Evolutionary conservation across 1,139 yeast genomes (phyloP).

Genomic region (Hansenula lynferdii): DNA sequence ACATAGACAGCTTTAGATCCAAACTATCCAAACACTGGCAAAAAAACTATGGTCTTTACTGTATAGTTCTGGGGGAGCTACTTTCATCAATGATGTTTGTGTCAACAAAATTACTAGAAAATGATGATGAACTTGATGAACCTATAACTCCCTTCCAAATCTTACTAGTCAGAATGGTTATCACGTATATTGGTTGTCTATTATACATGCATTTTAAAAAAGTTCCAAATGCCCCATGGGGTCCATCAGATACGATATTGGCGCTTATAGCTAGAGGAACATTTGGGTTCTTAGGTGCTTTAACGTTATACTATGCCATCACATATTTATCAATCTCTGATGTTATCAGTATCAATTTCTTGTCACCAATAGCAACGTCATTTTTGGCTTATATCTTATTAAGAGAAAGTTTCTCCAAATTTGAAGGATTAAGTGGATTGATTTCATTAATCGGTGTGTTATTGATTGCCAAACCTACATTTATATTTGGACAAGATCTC

Average conservation of each 20-base stretch:
- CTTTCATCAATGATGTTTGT: slow-evolving; percentile 59
- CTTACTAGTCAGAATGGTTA: slow-evolving; percentile 66
- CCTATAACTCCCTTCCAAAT: slow-evolving; percentile 77
- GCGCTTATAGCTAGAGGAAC: slow-evolving; percentile 56
- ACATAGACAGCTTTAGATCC: too few relatives aligned
- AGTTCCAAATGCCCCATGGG: slow-evolving; percentile 61
- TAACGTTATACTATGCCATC: slow-evolving; percentile 65
- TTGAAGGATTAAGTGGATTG: slow-evolving; percentile 62
- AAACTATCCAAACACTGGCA: background rate
- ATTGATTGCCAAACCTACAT: slow-evolving; percentile 73
- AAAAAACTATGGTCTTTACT: background rate
- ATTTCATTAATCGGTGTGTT: slow-evolving; percentile 68
- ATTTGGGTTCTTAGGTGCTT: slow-evolving; percentile 71
- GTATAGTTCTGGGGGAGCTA: slow-evolving; percentile 52
- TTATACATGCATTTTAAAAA: slow-evolving; percentile 44
- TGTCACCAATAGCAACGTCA: slow-evolving; percentile 73
- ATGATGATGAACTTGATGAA: slow-evolving; percentile 46
- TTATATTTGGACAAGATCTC: slow-evolving; percentile 52
- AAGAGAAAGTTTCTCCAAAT: slow-evolving; percentile 52
- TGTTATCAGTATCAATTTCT: slow-evolving; percentile 69
- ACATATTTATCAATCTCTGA: slow-evolving; percentile 65
- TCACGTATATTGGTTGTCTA: slow-evolving; percentile 59
- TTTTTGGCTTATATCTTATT: slow-evolving; percentile 61
- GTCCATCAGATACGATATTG: slow-evolving; percentile 44
- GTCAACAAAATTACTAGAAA: slow-evolving; percentile 65